Base-by-base conservation (phyloP, 768 basidiomycete genomes). In the Zangia roseola region DNA sequence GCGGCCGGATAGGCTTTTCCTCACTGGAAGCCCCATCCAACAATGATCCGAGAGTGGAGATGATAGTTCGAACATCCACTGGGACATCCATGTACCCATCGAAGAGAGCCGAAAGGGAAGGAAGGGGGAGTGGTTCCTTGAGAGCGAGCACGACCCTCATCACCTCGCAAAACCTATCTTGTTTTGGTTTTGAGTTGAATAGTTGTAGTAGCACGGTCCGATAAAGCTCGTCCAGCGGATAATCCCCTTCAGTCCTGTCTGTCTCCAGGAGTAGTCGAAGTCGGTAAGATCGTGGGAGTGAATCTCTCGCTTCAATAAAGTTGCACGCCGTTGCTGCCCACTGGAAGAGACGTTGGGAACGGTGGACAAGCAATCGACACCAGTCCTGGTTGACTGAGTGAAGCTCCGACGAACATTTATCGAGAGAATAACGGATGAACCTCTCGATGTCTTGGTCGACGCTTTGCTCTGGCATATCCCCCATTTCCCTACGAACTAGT, bases 311-410 rank as follows among this genome's bases (percentile, higher is more conserved):
- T 45, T 4, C n/a, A n/a, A n/a, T n/a, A n/a, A n/a, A n/a, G 6
- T 8, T n/a, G 49, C 14, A 16, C 62, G 0, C n/a, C n/a, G 53
- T 51, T 8, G 33, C 48, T 0, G 59, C 62, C 63, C 62, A 64
- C 40, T 61, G 53, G 25, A 65, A 65, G 10, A 60, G 54, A 2
- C 52, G 55, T 6, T 61, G 40, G 0, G 54, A 54, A 8, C 21
- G 52, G 3, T 53, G 14, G n/a, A 54, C 45, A 13, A 65, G 50
- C 4, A 26, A 10, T 8, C n/a, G 36, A 41, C 49, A 43, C 58
- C 51, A 58, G 13, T 48, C 41, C 38, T 26, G 9, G 26, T 51
- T 39, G 2, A 1, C 31, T 1, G 14, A 21, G 4, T 50, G 21
- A 2, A 50, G 45, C 14, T 26, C 10, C 5, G 25, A 10, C 12